Evolutionary conservation across 2,329 filamentous ascomycete genomes (phyloP).

Genomic region (Pezicula rhizophila): DNA sequence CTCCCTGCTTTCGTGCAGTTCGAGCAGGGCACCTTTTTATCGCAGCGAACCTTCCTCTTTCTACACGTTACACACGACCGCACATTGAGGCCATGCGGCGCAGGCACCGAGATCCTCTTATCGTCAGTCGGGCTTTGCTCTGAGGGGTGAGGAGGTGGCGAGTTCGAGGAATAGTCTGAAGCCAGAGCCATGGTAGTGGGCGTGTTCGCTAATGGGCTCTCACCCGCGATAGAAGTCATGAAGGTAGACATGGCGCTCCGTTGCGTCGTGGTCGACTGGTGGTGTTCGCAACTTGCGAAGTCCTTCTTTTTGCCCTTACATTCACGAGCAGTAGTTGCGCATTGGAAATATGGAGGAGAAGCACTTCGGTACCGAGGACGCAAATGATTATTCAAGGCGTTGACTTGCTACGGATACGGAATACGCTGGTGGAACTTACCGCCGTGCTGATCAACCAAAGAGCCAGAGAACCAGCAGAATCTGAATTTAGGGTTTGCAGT

Average conservation of each 20-base stretch:
- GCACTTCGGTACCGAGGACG: too few species aligned
- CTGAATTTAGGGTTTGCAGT: too few species aligned
- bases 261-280: neutral
- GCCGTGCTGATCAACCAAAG: too few species aligned
- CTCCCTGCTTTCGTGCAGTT: conserved; percentile 68
- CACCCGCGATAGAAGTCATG: neutral
- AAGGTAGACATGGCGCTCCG: neutral
- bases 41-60: conserved; percentile 66
- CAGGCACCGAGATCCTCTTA: conserved; percentile 7
- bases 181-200: too few species aligned
- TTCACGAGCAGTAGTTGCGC: too few species aligned
- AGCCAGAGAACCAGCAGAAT: too few species aligned
- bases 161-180: neutral
- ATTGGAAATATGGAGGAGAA: too few species aligned
- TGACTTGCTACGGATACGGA: too few species aligned
- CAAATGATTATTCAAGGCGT: too few species aligned
- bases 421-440: too few species aligned
- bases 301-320: neutral
- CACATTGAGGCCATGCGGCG: conserved; percentile 21
- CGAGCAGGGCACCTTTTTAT: conserved; percentile 67
- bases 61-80: conserved; percentile 44
- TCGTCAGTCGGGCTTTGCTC: conserved; percentile 1
- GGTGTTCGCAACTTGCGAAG: neutral
- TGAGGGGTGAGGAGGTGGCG: neutral
- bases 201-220: neutral